A percentile compares a stretch with the other conserved stretches of the same genome.
Evolutionary conservation across 176 grass and related monocot species (phyloP).

Genomic region (Oryza nivara): DNA sequence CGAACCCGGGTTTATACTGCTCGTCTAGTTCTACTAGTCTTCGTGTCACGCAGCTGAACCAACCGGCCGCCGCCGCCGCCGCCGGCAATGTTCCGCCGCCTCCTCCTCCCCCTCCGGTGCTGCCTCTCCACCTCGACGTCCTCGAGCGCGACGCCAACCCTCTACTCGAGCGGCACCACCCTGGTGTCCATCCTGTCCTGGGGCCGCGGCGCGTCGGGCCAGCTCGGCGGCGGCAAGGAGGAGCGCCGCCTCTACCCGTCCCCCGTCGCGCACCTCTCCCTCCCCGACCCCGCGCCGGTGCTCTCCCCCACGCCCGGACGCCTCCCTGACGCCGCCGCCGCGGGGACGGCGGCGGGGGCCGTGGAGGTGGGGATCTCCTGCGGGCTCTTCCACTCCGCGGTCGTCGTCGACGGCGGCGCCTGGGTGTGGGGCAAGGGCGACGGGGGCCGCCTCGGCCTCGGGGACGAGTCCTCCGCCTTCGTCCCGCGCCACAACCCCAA

Average conservation of each 20-base stretch:
- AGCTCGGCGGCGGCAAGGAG: constrained; percentile 87
- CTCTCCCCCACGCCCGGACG: constrained; percentile 65
- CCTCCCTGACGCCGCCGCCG: neutral
- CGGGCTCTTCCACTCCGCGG: constrained; percentile 83
- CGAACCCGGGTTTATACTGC: neutral
- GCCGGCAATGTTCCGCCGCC: constrained; percentile 56
- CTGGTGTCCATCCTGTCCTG: constrained; percentile 76
- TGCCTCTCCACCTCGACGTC: constrained; percentile 50
- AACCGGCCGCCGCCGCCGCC: neutral
- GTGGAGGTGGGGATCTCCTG: constrained; percentile 85
- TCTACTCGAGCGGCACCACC: constrained; percentile 31
- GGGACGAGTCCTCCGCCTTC: constrained; percentile 70
- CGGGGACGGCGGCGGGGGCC: constrained; percentile 5
- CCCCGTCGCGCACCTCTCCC: constrained; percentile 64
- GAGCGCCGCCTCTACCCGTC: constrained; percentile 86
- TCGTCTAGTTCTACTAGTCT: neutral
- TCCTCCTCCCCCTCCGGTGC: constrained; percentile 29
- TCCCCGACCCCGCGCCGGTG: constrained; percentile 41
- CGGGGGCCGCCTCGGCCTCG: constrained; percentile 76
- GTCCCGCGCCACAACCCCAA: constrained; percentile 75
- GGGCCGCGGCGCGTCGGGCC: constrained; percentile 86
- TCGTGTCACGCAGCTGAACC: constrained; percentile 28
- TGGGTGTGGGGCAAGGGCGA: constrained; percentile 99
- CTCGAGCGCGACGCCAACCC: constrained; percentile 11
- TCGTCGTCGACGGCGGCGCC: constrained; percentile 63